Base-by-base conservation (phyloP, 352 stramenopile species). In the Pythium utonaiense region DNA sequence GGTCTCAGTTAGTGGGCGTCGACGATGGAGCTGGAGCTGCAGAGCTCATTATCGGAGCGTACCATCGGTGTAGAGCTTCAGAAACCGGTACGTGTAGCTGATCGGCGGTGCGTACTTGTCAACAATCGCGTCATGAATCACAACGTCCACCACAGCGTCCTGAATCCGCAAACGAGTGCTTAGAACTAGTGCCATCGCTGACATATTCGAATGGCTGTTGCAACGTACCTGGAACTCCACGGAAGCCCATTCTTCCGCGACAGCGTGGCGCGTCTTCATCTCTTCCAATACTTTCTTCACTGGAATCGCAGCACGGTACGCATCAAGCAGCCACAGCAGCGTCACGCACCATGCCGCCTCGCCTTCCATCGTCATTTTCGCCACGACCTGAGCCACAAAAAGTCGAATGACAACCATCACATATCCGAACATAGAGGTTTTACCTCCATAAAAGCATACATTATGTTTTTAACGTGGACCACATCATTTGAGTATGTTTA, bases 11-110 rank as follows among this genome's bases (percentile, higher is more conserved):
- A 51, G 10, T 17, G 6, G 3, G 2, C 6, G n/a, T n/a, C 44
- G 44, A n/a, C n/a, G n/a, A n/a, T 33, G 44, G 30, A 19, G 30
- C 8, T 12, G 6, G n/a, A 22, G 6, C 4, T 21, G 17, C 21
- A 53, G 31, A 28, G 34, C 7, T 41, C 7, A 41, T 19, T 41
- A 4, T 9, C 10, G 36, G 22, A 34, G 13, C 67, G 6, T 72
- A 91, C 84, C 81, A 45, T 77, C 58, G 24, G 83, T 71, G 65
- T 80, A 91, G 36, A 17, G 63, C 62, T 91, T 93, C 22, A 93
- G 69, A 25, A 93, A 84, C 5, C 73, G 76, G 60, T 82, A 91
- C 16, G 74, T 80, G 58, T 89, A 93, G 25, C 59, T 83, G 51
- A 64, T 69, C 40, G 79, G 71, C 7, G 81, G 84, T 16, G 81